A percentile compares a stretch with the other conserved stretches of the same genome.
These are phyloP conservation scores for Colletotrichum sp. DNA, from an alignment of 2,329 filamentous ascomycete genomes.

Conservation along the genomic window DNA sequence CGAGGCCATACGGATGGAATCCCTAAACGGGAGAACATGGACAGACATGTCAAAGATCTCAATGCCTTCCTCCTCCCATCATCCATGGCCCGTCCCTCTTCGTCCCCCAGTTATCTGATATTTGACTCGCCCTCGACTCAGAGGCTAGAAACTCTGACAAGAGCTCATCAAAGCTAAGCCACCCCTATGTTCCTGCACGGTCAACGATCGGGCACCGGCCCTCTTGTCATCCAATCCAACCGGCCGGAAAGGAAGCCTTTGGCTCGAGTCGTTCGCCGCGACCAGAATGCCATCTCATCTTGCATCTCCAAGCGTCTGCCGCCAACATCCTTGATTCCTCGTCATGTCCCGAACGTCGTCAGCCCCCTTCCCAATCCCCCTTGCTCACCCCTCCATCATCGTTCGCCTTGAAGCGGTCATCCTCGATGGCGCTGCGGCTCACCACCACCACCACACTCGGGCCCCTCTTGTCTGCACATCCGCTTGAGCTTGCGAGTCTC, in stretches of 20 bases:
- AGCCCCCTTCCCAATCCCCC: background rate
- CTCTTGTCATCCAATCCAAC: slow-evolving; percentile 13
- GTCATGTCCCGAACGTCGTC: slow-evolving; percentile 2
- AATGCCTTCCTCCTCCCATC: background rate
- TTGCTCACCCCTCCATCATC: background rate
- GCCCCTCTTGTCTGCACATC: background rate
- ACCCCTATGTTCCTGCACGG: slow-evolving; percentile 13
- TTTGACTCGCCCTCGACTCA: background rate
- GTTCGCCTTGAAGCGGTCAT: background rate
- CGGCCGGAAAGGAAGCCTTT: background rate
- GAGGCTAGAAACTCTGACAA: background rate
- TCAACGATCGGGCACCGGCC: slow-evolving; percentile 3
- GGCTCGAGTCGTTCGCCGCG: slow-evolving; percentile 5
- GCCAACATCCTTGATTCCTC: slow-evolving; percentile 13
- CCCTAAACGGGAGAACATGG: background rate
- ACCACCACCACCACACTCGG: background rate
- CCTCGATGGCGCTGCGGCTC: slow-evolving; percentile 5
- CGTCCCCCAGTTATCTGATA: background rate
- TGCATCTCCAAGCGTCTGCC: slow-evolving; percentile 16
- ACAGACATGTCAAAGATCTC: background rate
- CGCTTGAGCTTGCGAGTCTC: background rate
- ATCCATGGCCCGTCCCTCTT: background rate
- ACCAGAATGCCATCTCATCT: slow-evolving; percentile 18
- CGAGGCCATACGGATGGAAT: background rate
- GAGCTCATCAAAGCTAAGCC: slow-evolving; percentile 14